A percentile compares a stretch with the other conserved stretches of the same genome.
Conservation (phyloP, 768 basidiomycete genomes). For the Calocybe cyanea region DNA sequence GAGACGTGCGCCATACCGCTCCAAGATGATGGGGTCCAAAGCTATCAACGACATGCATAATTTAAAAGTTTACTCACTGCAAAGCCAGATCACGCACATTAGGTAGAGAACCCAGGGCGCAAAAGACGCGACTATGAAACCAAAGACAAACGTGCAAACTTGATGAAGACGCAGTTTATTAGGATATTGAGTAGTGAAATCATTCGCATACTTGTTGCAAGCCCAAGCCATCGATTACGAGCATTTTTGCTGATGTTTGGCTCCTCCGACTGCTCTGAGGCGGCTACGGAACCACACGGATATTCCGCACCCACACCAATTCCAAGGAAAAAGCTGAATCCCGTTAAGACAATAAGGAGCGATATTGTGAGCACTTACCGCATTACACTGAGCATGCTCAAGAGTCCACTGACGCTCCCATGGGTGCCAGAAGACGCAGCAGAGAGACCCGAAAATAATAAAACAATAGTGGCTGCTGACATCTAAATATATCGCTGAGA, state of each 20-base stretch:
- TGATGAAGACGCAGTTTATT: too few relatives aligned
- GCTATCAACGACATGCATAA: conserved; percentile 38
- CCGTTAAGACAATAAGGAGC: not conserved
- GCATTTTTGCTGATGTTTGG: conserved; percentile 67
- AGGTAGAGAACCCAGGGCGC: conserved; percentile 80
- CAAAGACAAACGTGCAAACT: conserved; percentile 82
- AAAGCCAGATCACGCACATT: conserved; percentile 51
- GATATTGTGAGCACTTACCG: conserved; percentile 56
- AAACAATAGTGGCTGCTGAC: conserved; percentile 78
- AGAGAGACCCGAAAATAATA: conserved; percentile 77
- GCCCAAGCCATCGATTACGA: conserved; percentile 80
- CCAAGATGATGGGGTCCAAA: conserved; percentile 76
- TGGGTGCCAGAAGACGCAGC: conserved; percentile 81
- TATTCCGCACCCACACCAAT: conserved; percentile 88
- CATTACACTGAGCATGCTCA: conserved; percentile 77
- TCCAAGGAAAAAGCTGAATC: conserved; percentile 76
- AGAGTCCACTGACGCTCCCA: conserved; percentile 59
- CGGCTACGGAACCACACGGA: conserved; percentile 86
- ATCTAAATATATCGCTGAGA: too few relatives aligned
- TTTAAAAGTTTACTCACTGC: too few relatives aligned
- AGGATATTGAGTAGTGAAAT: too few relatives aligned
- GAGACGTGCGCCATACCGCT: conserved; percentile 81
- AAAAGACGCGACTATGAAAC: conserved; percentile 73
- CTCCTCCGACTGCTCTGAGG: conserved; percentile 86
- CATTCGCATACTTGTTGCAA: conserved; percentile 80